Evolutionary conservation across 163 green algal genomes (phyloP).

Genomic region (Smithsoniella earleae): DNA sequence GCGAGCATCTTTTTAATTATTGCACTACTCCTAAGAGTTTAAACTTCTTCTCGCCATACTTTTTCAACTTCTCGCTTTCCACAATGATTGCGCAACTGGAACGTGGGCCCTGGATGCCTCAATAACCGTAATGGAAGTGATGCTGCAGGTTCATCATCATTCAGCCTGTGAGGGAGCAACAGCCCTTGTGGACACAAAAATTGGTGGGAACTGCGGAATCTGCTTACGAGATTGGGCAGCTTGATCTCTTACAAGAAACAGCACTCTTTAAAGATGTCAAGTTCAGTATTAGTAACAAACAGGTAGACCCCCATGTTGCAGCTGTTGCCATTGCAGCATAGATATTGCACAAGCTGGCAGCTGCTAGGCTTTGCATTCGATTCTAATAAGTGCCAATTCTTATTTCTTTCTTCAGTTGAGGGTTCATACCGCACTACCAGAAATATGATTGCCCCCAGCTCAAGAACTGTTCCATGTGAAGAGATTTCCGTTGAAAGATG

Average conservation of each 20-base stretch:
- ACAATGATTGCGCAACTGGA: background rate
- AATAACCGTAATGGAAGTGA: background rate
- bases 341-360: too few species aligned
- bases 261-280: slow-evolving; percentile 6
- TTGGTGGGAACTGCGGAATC: background rate
- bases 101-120: background rate
- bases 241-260: slow-evolving; percentile 1
- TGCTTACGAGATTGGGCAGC: background rate
- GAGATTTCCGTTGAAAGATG: too few species aligned
- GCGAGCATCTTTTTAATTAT: background rate
- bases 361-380: too few species aligned
- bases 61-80: background rate
- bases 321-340: background rate
- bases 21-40: background rate
- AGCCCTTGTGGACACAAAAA: too few species aligned
- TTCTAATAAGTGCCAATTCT: too few species aligned
- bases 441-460: too few species aligned
- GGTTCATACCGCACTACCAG: too few species aligned
- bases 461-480: too few species aligned
- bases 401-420: too few species aligned
- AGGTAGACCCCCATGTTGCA: background rate
- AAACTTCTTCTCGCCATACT: background rate
- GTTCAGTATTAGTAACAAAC: background rate
- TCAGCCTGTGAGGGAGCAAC: too few species aligned
- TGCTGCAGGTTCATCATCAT: slow-evolving; percentile 24